Conservation (phyloP, 2,329 filamentous ascomycete genomes). For the Scorias spongiosa region DNA sequence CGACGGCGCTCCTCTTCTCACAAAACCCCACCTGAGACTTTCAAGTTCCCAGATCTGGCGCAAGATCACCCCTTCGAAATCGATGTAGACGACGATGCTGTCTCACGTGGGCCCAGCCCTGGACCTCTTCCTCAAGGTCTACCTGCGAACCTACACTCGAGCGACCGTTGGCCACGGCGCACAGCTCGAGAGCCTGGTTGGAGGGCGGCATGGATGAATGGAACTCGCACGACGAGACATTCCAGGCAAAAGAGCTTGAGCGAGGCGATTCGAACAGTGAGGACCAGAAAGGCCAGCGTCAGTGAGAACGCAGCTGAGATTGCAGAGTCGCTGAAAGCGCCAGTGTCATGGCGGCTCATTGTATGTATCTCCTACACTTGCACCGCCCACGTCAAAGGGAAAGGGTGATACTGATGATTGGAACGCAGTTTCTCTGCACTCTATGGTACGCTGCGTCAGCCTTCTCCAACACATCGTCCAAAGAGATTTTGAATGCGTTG, state of each 20-base stretch:
- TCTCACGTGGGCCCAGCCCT: slow-evolving; percentile 15
- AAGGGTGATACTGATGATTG: slow-evolving; percentile 12
- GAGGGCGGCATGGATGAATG: slow-evolving; percentile 30
- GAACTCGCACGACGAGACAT: slow-evolving; percentile 35
- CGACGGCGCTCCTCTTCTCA: slow-evolving; percentile 15
- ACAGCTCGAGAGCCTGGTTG: slow-evolving; percentile 20
- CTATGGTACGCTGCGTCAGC: slow-evolving; percentile 94
- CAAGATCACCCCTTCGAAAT: slow-evolving; percentile 18
- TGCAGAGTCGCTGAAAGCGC: slow-evolving; percentile 77
- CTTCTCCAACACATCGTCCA: slow-evolving; percentile 92
- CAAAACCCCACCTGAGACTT: slow-evolving; percentile 10
- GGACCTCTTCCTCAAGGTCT: slow-evolving; percentile 17
- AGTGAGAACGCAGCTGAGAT: slow-evolving; percentile 89
- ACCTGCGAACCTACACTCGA: slow-evolving; percentile 20
- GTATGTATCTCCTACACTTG: slow-evolving; percentile 36
- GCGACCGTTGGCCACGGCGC: slow-evolving; percentile 47
- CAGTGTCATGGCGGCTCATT: slow-evolving; percentile 74
- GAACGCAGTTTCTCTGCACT: slow-evolving; percentile 59
- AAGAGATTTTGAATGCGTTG: slow-evolving; percentile 86
- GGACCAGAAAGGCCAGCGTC: slow-evolving; percentile 67
- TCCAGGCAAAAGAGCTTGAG: slow-evolving; percentile 70
- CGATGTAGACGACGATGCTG: slow-evolving; percentile 7
- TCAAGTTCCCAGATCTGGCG: slow-evolving; percentile 32
- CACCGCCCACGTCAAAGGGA: slow-evolving; percentile 10
- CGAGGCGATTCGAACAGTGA: slow-evolving; percentile 74